Base-by-base conservation (phyloP, 495 filamentous ascomycete genomes). In the Trichoderma orchidacearum region DNA sequence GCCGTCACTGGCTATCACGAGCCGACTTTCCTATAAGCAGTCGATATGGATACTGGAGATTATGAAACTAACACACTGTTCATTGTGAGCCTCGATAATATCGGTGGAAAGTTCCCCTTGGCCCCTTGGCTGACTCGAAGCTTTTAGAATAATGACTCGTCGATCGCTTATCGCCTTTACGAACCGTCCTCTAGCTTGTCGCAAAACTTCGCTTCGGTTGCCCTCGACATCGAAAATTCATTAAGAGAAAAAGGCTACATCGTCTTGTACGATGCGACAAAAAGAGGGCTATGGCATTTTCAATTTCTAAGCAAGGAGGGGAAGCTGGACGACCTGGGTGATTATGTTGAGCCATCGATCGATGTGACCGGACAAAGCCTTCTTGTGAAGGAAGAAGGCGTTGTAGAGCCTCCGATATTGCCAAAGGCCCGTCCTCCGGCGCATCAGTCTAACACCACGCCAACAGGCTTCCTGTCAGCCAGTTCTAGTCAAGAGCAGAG, bases 41-140 rank as follows among this genome's bases (percentile, higher is more conserved):
- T 66, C 71, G 75, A 73, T 63, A 78, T 78, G 75, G 75, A 78
- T 64, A 69, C 72, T 64, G 74, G 73, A 45, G 74, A 76, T 65
- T 78, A 76, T 68, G 75, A 75, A 55, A 78, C 75, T 61, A 78
- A 78, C 66, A 70, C 71, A 35, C 60, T 78, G 57, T 61, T 76
- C 63, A 75, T 76, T 65, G 75, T 78, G 57, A 59, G 72, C 60
- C 29, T 12, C 25, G 13, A 17, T 1, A 57, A 17, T 13, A 15
- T 21, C 6, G 27, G 21, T 29, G 32, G 17, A 45, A n/a, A 17
- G 21, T 13, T 38, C 41, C 3, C 21, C 34, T 29, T 45, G 17
- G 30, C 30, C 30, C 17, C 5, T 56, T 25, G 13, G 58, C 60
- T 67, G 48, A 67, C 64, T 50, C 27, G 2, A 9, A n/a, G 38